A percentile compares a stretch with the other conserved stretches of the same genome.
phyloP scores from a whole-genome alignment of 148 eudicot species.

The Rhododendron williamsianum region DNA sequence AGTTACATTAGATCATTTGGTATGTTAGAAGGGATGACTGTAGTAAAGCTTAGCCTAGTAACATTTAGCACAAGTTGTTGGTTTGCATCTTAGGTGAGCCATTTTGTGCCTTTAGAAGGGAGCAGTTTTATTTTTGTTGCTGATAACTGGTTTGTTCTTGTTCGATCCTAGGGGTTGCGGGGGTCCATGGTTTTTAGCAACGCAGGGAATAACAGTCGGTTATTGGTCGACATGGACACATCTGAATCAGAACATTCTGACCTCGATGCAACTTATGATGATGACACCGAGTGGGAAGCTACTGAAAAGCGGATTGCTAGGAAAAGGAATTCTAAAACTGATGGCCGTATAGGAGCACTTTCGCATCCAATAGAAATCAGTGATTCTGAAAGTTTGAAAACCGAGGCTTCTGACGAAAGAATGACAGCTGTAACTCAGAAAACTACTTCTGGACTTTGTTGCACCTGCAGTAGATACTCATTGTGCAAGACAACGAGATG shows the following conservation, averaged over 20 bases:
- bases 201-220: constrained; percentile 27
- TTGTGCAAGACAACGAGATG: constrained; percentile 77
- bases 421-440: constrained; percentile 19
- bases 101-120: background rate
- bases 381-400: constrained; percentile 22
- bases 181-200: constrained; percentile 42
- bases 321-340: constrained; percentile 35
- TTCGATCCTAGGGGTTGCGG: constrained; percentile 44
- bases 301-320: constrained; percentile 19
- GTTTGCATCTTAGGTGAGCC: background rate
- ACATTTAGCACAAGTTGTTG: background rate
- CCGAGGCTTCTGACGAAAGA: constrained; percentile 16
- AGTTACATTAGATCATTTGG: background rate
- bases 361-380: constrained; percentile 17
- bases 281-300: constrained; percentile 19
- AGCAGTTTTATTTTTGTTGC: background rate
- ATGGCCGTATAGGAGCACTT: constrained; percentile 19
- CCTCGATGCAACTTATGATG: constrained; percentile 24
- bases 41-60: background rate
- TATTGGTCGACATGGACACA: constrained; percentile 82
- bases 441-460: constrained; percentile 35
- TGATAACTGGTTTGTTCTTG: background rate
- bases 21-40: background rate
- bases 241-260: constrained; percentile 60
- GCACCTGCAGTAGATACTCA: constrained; percentile 65